Base-by-base conservation (phyloP, 106 monocot genomes). In the Narthecium ossifragum region DNA sequence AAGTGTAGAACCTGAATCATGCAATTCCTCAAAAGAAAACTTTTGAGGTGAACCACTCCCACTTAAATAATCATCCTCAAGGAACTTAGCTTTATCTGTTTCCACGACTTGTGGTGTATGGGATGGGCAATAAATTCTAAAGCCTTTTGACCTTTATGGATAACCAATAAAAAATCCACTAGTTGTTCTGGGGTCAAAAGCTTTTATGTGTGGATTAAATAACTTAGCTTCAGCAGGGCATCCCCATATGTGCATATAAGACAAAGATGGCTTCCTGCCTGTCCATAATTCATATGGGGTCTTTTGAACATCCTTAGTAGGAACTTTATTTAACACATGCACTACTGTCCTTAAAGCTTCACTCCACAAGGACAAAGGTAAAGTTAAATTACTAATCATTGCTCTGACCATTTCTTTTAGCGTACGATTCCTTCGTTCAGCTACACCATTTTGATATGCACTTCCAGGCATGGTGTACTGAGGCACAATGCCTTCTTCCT, bases 221-320 rank as follows among this genome's bases (percentile, higher is more conserved):
- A 69, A 20, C 17, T 3, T 59, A 3, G 31, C 50, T 30, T 69
- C 69, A 27, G 11, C 30, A 12, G 0, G 46, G 17, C 30, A 46
- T 14, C 46, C 67, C 55, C 45, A 56, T 15, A 25, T 23, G 24
- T 40, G 56, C 13, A 57, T n/a, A 47, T 67, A 22, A 10, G n/a
- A 33, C 14, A 60, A 40, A 69, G 37, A 39, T 4, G 40, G 25
- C 27, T 69, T 60, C 13, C 30, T 50, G 9, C 59, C 39, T 51
- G 41, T 51, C 22, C 38, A 47, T 22, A 60, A 11, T 6, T 69
- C 51, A 51, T 51, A 69, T 30, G 60, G 30, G 8, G 52, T 69
- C 31, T 69, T 69, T 10, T 51, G 48, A 60, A 57, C 37, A 26
- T 2, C 46, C 18, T 69, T 69, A 12, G 51, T 46, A 50, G 40